Conservation (phyloP, 2,329 filamentous ascomycete species). For the Stemphylium vesicarium region DNA sequence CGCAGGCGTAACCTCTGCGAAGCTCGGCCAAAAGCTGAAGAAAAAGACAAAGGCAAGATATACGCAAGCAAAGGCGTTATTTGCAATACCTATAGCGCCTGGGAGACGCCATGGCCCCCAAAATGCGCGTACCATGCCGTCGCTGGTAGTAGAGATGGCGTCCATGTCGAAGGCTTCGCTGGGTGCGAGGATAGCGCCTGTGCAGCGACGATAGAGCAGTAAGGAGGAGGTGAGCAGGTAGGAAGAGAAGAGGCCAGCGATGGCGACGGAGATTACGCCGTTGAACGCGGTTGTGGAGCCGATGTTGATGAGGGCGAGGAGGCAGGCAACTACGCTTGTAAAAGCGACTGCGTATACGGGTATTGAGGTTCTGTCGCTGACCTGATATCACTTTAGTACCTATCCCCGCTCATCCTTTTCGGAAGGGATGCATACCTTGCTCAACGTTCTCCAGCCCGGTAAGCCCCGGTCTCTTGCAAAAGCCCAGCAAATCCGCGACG, state of each 20-base stretch:
- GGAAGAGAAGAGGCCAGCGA: conserved; percentile 35
- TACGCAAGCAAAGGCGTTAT: conserved; percentile 31
- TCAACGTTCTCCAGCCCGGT: conserved; percentile 42
- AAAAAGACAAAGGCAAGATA: conserved; percentile 37
- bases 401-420: not conserved
- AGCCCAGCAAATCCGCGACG: conserved; percentile 49
- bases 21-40: conserved; percentile 38
- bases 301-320: conserved; percentile 58
- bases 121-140: conserved; percentile 13
- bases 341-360: conserved; percentile 45
- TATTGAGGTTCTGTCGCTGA: conserved; percentile 28
- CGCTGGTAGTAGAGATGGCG: not conserved
- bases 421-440: conserved; percentile 13
- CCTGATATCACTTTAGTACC: conserved; percentile 19
- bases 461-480: conserved; percentile 51
- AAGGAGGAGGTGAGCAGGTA: conserved; percentile 33
- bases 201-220: conserved; percentile 36
- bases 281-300: conserved; percentile 44
- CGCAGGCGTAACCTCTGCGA: conserved; percentile 19
- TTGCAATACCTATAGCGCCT: conserved; percentile 22
- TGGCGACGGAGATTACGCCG: conserved; percentile 35
- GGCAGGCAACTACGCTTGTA: conserved; percentile 45
- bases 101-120: conserved; percentile 38
- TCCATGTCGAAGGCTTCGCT: conserved; percentile 6
- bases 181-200: conserved; percentile 22